Conservation (phyloP, 441 rosid genomes). For the Erodium trifolium region DNA sequence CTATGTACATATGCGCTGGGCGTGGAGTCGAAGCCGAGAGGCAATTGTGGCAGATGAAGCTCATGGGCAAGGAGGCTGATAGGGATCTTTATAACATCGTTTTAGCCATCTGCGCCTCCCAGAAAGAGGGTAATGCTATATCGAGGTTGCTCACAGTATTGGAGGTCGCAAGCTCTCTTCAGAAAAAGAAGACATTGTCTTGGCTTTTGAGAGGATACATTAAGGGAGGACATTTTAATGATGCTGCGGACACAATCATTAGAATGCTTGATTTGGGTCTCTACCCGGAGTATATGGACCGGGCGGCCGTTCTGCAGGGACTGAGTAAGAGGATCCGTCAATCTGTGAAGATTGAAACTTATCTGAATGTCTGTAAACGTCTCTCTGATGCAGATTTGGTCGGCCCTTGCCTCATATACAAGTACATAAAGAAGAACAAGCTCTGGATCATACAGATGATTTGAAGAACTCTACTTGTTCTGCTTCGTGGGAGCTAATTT, state of each 20-base stretch:
- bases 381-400: constrained; percentile 55
- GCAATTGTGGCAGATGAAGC: constrained; percentile 85
- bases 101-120: constrained; percentile 80
- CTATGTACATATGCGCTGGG: constrained; percentile 79
- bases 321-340: constrained; percentile 58
- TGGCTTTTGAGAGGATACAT: constrained; percentile 83
- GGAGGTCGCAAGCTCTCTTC: constrained; percentile 37
- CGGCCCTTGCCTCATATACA: constrained; percentile 69
- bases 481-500: constrained; percentile 15
- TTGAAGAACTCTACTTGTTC: constrained; percentile 25
- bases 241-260: constrained; percentile 56
- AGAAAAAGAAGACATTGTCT: constrained; percentile 57
- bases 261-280: constrained; percentile 72
- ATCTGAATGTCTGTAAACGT: constrained; percentile 57
- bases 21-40: constrained; percentile 73
- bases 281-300: constrained; percentile 65
- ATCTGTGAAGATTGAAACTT: constrained; percentile 45
- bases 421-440: constrained; percentile 55
- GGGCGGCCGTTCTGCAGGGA: constrained; percentile 84
- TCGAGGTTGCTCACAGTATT: constrained; percentile 49
- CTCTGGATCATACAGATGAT: constrained; percentile 77
- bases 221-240: constrained; percentile 71
- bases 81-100: constrained; percentile 68
- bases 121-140: constrained; percentile 47
- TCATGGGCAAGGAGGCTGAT: constrained; percentile 74